Conservation (phyloP, 345 rosid species). For the Heritiera fomes region DNA sequence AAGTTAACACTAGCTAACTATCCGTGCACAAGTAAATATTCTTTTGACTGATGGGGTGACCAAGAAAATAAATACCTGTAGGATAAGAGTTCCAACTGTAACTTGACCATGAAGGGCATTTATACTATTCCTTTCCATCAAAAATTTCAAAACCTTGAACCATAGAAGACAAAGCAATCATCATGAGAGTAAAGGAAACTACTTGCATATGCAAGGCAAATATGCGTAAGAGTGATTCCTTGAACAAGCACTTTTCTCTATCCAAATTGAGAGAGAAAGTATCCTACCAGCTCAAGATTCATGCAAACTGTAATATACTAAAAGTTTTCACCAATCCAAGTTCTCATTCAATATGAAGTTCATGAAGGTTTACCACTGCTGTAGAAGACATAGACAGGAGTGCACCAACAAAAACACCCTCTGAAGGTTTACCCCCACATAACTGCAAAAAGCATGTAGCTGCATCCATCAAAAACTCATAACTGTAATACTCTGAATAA, state of each 20-base stretch:
- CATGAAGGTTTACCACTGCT: slow-evolving; percentile 68
- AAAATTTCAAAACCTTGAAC: slow-evolving; percentile 76
- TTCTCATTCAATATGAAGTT: slow-evolving; percentile 11
- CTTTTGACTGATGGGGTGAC: slow-evolving; percentile 11
- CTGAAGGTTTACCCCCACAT: slow-evolving; percentile 82
- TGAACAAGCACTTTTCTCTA: background rate
- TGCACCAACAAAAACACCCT: slow-evolving; percentile 89
- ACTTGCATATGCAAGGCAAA: background rate
- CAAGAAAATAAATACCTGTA: slow-evolving; percentile 60
- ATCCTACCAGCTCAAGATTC: background rate
- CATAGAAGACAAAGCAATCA: background rate
- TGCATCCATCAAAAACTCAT: slow-evolving; percentile 20
- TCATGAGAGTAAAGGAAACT: background rate
- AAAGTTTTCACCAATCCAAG: background rate
- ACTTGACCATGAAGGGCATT: slow-evolving; percentile 86
- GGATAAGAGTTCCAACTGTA: slow-evolving; percentile 81
- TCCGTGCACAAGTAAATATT: slow-evolving; percentile 8
- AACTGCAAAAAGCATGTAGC: slow-evolving; percentile 59
- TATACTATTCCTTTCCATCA: slow-evolving; percentile 78
- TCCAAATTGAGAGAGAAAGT: background rate
- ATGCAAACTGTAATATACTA: background rate
- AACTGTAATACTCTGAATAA: background rate
- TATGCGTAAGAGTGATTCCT: background rate
- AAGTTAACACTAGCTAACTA: slow-evolving; percentile 18
- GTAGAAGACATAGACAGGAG: slow-evolving; percentile 96